A percentile compares a stretch with the other conserved stretches of the same genome.
Conservation (phyloP, 164 flowering plant genomes). For the Piper betle region DNA sequence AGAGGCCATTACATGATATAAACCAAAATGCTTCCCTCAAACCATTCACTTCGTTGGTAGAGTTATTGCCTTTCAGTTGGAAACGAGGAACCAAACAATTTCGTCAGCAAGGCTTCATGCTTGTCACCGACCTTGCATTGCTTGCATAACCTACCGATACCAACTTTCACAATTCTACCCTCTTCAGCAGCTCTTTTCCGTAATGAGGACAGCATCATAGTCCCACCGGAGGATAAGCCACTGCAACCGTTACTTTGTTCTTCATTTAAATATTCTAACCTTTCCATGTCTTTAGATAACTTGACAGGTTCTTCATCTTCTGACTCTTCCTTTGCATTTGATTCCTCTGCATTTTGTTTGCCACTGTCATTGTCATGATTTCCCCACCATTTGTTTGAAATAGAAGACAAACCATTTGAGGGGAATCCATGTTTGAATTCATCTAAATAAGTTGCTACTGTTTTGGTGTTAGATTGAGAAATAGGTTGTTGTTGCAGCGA, state of each 20-base stretch:
- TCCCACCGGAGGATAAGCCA: slow-evolving; percentile 13
- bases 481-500: slow-evolving; percentile 12
- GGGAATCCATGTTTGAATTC: slow-evolving; percentile 74
- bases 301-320: slow-evolving; percentile 11
- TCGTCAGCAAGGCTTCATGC: slow-evolving; percentile 25
- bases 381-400: slow-evolving; percentile 61
- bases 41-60: not conserved
- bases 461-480: slow-evolving; percentile 15
- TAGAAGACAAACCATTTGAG: slow-evolving; percentile 40
- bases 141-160: slow-evolving; percentile 20
- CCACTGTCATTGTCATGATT: slow-evolving; percentile 11
- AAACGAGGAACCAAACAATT: slow-evolving; percentile 24
- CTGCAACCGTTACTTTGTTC: not conserved
- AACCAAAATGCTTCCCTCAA: not conserved
- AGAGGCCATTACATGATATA: not conserved
- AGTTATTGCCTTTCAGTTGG: slow-evolving; percentile 2
- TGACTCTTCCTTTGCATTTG: slow-evolving; percentile 9
- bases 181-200: slow-evolving; percentile 43
- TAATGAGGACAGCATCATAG: slow-evolving; percentile 24
- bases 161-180: slow-evolving; percentile 39
- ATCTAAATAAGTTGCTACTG: slow-evolving; percentile 21
- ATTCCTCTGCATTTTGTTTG: slow-evolving; percentile 10
- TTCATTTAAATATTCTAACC: not conserved
- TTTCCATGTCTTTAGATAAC: slow-evolving; percentile 2
- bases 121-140: slow-evolving; percentile 19